Conservation (phyloP, 164 flowering plant species). For the Warburgia ugandensis region DNA sequence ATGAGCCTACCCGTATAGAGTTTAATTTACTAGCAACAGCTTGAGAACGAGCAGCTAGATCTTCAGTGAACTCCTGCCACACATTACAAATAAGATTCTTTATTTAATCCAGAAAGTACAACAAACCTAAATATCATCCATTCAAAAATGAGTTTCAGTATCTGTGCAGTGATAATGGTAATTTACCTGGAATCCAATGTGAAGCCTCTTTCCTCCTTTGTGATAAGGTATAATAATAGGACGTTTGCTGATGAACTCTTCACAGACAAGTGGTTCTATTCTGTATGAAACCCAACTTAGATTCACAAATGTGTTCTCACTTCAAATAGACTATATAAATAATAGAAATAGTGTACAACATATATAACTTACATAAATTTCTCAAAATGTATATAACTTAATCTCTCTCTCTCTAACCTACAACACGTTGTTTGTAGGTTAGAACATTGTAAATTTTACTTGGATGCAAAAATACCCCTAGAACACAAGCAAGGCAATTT, state of each 20-base stretch:
- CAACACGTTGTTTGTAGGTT: too few relatives aligned
- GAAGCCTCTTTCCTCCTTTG: constrained; percentile 90
- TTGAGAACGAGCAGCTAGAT: constrained; percentile 64
- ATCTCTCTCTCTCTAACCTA: too few relatives aligned
- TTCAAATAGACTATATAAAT: constrained; percentile 13
- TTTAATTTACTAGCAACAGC: constrained; percentile 38
- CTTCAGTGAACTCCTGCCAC: constrained; percentile 78
- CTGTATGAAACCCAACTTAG: constrained; percentile 44
- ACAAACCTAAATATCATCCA: too few relatives aligned
- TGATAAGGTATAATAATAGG: constrained; percentile 92
- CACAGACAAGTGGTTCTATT: constrained; percentile 89
- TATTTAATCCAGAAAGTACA: too few relatives aligned
- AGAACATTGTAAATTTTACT: too few relatives aligned
- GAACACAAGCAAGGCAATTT: too few relatives aligned
- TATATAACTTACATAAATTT: too few relatives aligned
- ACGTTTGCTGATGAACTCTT: constrained; percentile 57
- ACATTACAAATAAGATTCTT: background rate
- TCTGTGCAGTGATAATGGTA: background rate
- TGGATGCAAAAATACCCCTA: too few relatives aligned
- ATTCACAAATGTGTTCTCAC: constrained; percentile 23
- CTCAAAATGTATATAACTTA: too few relatives aligned
- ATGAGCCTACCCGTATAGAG: constrained; percentile 46
- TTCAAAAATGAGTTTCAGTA: too few relatives aligned
- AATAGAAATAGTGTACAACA: too few relatives aligned
- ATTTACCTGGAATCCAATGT: constrained; percentile 81